Percentiles rank a stretch among this genome's conserved stretches.
Conservation (phyloP, 352 stramenopile species). For the Pythium myriotylum region DNA sequence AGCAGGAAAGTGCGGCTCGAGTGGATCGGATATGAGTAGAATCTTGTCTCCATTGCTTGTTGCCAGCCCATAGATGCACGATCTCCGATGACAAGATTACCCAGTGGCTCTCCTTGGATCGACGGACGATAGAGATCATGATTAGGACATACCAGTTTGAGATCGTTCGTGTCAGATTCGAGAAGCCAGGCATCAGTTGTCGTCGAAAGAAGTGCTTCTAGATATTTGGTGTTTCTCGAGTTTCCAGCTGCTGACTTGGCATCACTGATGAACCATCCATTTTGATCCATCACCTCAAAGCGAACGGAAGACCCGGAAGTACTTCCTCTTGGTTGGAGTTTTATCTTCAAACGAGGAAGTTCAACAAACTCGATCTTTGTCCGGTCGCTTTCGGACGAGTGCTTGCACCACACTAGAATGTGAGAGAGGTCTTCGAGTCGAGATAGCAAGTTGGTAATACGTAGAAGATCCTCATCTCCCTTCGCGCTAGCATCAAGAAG, state of each 20-base stretch:
- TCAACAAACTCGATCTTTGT: constrained; percentile 94
- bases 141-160: constrained; percentile 80
- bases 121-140: constrained; percentile 82
- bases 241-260: constrained; percentile 22
- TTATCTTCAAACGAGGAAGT: constrained; percentile 96
- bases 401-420: constrained; percentile 95
- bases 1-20: constrained; percentile 94
- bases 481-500: constrained; percentile 78
- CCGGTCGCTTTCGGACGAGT: constrained; percentile 2
- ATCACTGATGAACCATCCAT: constrained; percentile 83
- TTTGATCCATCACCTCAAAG: constrained; percentile 79
- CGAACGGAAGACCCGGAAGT: constrained; percentile 46
- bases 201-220: constrained; percentile 50
- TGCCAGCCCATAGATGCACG: constrained; percentile 82
- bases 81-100: constrained; percentile 74
- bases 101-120: constrained; percentile 81
- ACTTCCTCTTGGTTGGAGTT: constrained; percentile 76
- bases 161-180: constrained; percentile 77
- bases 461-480: constrained; percentile 39
- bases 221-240: constrained; percentile 45
- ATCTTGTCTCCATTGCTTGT: constrained; percentile 90
- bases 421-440: constrained; percentile 97
- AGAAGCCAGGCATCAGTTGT: constrained; percentile 70
- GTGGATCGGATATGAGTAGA: constrained; percentile 98
- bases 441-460: constrained; percentile 90